A percentile compares a stretch with the other conserved stretches of the same genome.
phyloP scores from a whole-genome alignment of 2,329 filamentous ascomycete species.

The Neurospora sp. region DNA sequence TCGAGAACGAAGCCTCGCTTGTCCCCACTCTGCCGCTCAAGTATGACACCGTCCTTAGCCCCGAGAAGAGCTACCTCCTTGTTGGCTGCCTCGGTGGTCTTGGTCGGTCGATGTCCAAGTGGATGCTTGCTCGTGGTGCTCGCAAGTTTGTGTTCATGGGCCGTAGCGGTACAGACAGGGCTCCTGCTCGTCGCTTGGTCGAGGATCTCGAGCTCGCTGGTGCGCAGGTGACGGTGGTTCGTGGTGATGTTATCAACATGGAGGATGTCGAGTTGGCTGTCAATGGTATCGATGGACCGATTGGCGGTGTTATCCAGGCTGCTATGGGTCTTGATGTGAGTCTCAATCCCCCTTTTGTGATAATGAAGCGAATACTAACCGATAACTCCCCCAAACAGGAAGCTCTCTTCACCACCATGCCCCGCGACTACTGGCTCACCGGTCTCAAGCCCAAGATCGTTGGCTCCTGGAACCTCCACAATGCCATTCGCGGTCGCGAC shows the following conservation, averaged over 20 bases:
- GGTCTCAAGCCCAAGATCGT: conserved; percentile 5
- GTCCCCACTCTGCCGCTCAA: background rate
- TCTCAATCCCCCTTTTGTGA: background rate
- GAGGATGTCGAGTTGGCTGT: conserved; percentile 7
- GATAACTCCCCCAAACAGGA: background rate
- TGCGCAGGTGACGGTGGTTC: conserved; percentile 11
- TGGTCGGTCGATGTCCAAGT: conserved; percentile 23
- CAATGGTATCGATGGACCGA: conserved; percentile 3
- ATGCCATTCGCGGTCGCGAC: background rate
- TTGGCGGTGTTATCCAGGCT: conserved; percentile 15
- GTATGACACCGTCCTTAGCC: conserved; percentile 3
- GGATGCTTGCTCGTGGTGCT: conserved; percentile 25
- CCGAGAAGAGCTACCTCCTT: conserved; percentile 22
- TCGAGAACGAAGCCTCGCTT: background rate
- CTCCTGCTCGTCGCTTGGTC: conserved; percentile 17
- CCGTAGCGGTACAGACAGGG: conserved; percentile 20
- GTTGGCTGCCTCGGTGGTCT: conserved; percentile 28
- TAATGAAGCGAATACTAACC: background rate
- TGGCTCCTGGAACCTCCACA: conserved; percentile 8
- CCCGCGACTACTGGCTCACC: conserved; percentile 1
- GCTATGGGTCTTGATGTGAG: conserved; percentile 14
- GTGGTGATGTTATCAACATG: conserved; percentile 9
- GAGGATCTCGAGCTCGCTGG: conserved; percentile 12
- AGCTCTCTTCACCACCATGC: conserved; percentile 6
- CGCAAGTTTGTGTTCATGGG: conserved; percentile 24